phyloP scores from a whole-genome alignment of 2,329 filamentous ascomycete species.

The Pseudogymnoascus sp. region DNA sequence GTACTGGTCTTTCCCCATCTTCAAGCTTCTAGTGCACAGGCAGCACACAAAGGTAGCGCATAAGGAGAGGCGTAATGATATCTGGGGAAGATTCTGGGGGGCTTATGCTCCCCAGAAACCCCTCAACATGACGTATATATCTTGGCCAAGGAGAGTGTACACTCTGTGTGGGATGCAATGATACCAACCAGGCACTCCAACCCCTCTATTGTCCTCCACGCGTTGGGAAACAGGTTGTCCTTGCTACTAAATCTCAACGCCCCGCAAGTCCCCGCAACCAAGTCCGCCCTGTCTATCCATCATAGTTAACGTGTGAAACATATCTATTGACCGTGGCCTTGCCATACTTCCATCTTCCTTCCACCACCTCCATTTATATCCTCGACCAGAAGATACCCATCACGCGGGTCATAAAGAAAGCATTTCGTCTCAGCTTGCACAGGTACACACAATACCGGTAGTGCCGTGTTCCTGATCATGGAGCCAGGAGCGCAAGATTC shows the following conservation, averaged over 20 bases:
- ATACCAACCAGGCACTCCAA: neutral
- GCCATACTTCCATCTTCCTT: neutral
- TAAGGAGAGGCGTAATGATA: neutral
- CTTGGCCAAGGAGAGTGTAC: neutral
- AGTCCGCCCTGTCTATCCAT: neutral
- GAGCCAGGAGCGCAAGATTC: neutral
- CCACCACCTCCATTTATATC: neutral
- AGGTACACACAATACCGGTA: neutral
- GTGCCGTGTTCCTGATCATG: neutral
- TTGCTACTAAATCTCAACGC: neutral
- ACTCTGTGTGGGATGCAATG: neutral
- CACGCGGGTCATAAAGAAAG: neutral
- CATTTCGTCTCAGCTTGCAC: neutral
- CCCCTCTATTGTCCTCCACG: slow-evolving; percentile 1
- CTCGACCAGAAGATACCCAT: neutral
- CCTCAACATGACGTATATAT: neutral
- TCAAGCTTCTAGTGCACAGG: neutral
- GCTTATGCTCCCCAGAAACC: neutral
- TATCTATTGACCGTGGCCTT: neutral
- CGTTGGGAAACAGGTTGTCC: neutral
- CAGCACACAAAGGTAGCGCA: neutral
- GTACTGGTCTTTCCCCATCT: neutral
- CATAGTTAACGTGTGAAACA: neutral
- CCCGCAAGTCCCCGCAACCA: neutral
- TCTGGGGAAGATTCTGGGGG: neutral